Evolutionary conservation across 768 basidiomycete genomes (phyloP).

Genomic region (Termitomyces heimii): DNA sequence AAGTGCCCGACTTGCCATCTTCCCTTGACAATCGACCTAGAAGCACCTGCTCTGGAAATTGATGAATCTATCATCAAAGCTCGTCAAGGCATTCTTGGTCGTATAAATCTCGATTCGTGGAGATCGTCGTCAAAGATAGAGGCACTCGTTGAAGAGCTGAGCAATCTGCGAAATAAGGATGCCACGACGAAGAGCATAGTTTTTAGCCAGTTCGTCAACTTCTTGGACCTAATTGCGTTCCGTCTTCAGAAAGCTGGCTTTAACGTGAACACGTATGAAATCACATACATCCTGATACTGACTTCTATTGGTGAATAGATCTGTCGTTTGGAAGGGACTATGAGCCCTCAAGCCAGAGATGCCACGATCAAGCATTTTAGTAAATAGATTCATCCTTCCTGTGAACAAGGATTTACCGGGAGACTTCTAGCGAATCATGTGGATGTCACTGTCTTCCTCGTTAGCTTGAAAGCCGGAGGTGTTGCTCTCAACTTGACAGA

Average conservation of each 20-base stretch:
- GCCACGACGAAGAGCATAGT: conserved; percentile 94
- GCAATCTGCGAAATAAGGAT: conserved; percentile 76
- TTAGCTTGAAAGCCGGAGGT: conserved; percentile 94
- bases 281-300: neutral
- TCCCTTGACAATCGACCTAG: conserved; percentile 90
- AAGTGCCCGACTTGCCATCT: conserved; percentile 94
- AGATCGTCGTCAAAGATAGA: conserved; percentile 97
- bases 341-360: conserved; percentile 95
- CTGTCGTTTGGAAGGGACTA: conserved; percentile 92
- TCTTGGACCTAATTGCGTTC: conserved; percentile 90
- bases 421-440: conserved; percentile 74
- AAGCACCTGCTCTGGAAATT: conserved; percentile 85
- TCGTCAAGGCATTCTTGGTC: conserved; percentile 90
- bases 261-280: conserved; percentile 43
- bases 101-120: conserved; percentile 86
- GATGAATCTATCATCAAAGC: conserved; percentile 46
- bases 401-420: neutral
- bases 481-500: conserved; percentile 88
- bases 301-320: conserved; percentile 39
- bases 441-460: conserved; percentile 95
- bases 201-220: conserved; percentile 93
- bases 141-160: conserved; percentile 90
- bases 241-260: conserved; percentile 91
- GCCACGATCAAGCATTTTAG: conserved; percentile 94
- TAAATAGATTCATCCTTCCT: conserved; percentile 27